phyloP scores from a whole-genome alignment of 2,329 filamentous ascomycete genomes.

The Trichoderma pleuroti region DNA sequence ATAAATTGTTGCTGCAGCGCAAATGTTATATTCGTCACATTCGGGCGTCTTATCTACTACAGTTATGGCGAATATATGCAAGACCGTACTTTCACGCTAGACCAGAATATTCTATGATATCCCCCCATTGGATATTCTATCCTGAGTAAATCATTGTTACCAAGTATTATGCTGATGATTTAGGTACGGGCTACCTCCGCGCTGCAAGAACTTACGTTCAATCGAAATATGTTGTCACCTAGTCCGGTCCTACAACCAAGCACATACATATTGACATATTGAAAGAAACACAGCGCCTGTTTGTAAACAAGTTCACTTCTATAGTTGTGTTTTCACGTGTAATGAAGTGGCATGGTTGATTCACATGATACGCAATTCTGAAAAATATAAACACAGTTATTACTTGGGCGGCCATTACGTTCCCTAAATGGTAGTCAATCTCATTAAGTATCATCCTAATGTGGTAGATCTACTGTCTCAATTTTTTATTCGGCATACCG shows the following conservation, averaged over 20 bases:
- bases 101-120: fast-evolving
- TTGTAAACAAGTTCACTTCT: not conserved
- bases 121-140: not conserved
- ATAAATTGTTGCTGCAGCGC: not conserved
- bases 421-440: not conserved
- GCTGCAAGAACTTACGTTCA: not conserved
- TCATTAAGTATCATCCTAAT: not conserved
- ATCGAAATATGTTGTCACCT: not conserved
- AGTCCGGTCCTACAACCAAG: not conserved
- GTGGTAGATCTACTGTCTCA: too few relatives aligned
- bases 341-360: fast-evolving
- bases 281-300: not conserved
- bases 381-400: fast-evolving
- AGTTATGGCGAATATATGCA: fast-evolving
- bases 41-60: not conserved
- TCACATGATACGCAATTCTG: not conserved
- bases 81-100: not conserved
- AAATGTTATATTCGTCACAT: not conserved
- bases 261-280: not conserved
- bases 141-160: not conserved
- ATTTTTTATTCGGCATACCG: not conserved
- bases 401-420: not conserved
- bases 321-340: fast-evolving
- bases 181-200: fast-evolving
- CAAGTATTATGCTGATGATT: too few relatives aligned